Base-by-base conservation (phyloP, 148 eudicot genomes). In the Talinum fruticosum region DNA sequence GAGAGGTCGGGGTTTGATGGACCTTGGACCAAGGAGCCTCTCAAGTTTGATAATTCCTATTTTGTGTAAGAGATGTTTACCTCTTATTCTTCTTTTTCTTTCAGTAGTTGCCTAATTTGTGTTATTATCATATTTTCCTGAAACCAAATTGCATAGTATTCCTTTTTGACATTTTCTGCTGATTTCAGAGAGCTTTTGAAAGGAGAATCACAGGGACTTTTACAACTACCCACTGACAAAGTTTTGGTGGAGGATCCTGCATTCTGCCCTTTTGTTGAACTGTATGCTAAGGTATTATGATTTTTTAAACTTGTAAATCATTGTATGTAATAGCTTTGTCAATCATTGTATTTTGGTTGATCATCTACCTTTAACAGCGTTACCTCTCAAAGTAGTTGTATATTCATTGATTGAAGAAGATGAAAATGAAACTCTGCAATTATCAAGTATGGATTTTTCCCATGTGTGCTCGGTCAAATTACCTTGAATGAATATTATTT, bases 1-100 rank as follows among this genome's bases (percentile, higher is more conserved):
- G 98, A 93, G 65, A 93, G 96, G 77, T 93, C 98, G 70, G 98
- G 98, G 67, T 96, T 96, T 83, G 97, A 91, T 72, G 99, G 99
- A 23, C 87, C 99, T 38, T 96, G 99, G 99, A 96, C 99, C 21
- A 76, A 85, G 80, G 97, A 96, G 83, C 99, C 97, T 37, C 81
- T 93, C 76, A 93, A 89, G 84, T 93, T 96, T 76, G 99, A 93
- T 71, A 93, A 93, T 79, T 90, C 93, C 38, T 96, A 91, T 83
- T 96, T 93, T 68, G 86, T 87, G 99, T 96, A 88, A 90, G 94
- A 78, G 16, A 35, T 2, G 15, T 26, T 59, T 65, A 33, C 7
- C 38, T 51, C 23, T 5, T 51, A 51, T 66, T 33, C 34, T 80
- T 33, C 23, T 75, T 41, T 61, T 26, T 75, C 65, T 53, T 32